phyloP scores from a whole-genome alignment of 179 eudicot genomes.

The Sideroxylon spinosum region DNA sequence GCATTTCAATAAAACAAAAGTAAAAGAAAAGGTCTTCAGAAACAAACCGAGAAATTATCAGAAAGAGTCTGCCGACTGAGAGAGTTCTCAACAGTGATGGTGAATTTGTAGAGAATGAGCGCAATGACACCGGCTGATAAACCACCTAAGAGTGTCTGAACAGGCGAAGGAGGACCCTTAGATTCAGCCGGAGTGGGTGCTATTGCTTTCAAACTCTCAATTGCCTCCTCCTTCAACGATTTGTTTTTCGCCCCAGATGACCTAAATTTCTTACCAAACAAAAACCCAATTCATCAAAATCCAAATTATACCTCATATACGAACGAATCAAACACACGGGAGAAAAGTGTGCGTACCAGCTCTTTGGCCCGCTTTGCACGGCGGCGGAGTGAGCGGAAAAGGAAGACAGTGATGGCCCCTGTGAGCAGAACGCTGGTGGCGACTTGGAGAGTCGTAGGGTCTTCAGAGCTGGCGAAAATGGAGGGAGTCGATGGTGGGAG shows the following conservation, averaged over 20 bases:
- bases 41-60: slow-evolving; percentile 57
- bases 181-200: slow-evolving; percentile 32
- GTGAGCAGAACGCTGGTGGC: slow-evolving; percentile 86
- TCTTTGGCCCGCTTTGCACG: slow-evolving; percentile 79
- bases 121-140: slow-evolving; percentile 40
- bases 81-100: too few species aligned
- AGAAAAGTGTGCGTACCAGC: slow-evolving; percentile 27
- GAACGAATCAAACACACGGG: not conserved
- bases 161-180: slow-evolving; percentile 52
- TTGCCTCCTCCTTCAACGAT: slow-evolving; percentile 39
- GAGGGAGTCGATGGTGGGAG: slow-evolving; percentile 55
- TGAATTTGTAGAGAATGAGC: slow-evolving; percentile 74
- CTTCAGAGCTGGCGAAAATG: slow-evolving; percentile 61
- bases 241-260: slow-evolving; percentile 58
- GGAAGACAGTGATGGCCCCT: slow-evolving; percentile 80
- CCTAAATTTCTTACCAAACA: slow-evolving; percentile 57
- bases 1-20: not conserved
- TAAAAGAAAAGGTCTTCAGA: slow-evolving; percentile 2
- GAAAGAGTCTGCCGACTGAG: too few species aligned
- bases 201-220: slow-evolving; percentile 73
- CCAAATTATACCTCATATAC: not conserved
- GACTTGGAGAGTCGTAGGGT: slow-evolving; percentile 69
- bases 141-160: slow-evolving; percentile 76
- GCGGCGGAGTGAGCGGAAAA: slow-evolving; percentile 84
- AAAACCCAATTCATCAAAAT: slow-evolving; percentile 16